Percentiles rank a stretch among this genome's conserved stretches.
These are phyloP conservation scores for Fraxinus anomala DNA, from an alignment of 257 asterid genomes.

Conservation along the genomic window DNA sequence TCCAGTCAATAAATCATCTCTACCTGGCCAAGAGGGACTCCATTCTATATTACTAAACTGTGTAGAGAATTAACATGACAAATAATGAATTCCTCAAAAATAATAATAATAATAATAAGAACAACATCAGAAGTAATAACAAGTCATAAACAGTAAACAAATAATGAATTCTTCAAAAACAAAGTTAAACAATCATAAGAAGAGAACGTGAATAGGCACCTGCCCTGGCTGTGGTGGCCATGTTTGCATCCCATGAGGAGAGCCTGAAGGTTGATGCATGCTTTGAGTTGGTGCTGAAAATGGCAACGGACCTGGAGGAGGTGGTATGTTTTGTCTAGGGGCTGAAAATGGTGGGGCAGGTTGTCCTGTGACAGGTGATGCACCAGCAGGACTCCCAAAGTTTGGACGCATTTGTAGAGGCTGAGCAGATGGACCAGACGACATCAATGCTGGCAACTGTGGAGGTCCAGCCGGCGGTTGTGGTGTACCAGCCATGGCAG, in stretches of 20 bases:
- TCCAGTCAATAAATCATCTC: neutral
- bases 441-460: slow-evolving; percentile 41
- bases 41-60: neutral
- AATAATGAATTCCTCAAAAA: no score
- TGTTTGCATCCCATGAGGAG: slow-evolving; percentile 75
- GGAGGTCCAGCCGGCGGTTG: slow-evolving; percentile 69
- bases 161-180: neutral
- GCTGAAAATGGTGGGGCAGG: slow-evolving; percentile 64
- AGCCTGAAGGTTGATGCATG: slow-evolving; percentile 53
- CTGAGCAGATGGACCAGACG: slow-evolving; percentile 58
- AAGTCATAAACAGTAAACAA: slow-evolving; percentile 13
- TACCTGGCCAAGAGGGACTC: neutral
- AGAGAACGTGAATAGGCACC: slow-evolving; percentile 41
- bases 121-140: neutral
- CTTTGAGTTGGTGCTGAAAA: slow-evolving; percentile 62
- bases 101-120: no score
- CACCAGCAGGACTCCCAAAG: slow-evolving; percentile 74
- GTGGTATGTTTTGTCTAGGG: slow-evolving; percentile 53
- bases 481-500: slow-evolving; percentile 51
- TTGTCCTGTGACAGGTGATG: slow-evolving; percentile 58
- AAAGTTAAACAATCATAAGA: neutral
- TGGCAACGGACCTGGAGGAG: slow-evolving; percentile 70
- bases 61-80: neutral
- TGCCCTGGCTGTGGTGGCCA: slow-evolving; percentile 79
- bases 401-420: slow-evolving; percentile 64